A percentile compares a stretch with the other conserved stretches of the same genome.
phyloP scores from a whole-genome alignment of 2,329 filamentous ascomycete species.

The Trichophyton benhamiae region DNA sequence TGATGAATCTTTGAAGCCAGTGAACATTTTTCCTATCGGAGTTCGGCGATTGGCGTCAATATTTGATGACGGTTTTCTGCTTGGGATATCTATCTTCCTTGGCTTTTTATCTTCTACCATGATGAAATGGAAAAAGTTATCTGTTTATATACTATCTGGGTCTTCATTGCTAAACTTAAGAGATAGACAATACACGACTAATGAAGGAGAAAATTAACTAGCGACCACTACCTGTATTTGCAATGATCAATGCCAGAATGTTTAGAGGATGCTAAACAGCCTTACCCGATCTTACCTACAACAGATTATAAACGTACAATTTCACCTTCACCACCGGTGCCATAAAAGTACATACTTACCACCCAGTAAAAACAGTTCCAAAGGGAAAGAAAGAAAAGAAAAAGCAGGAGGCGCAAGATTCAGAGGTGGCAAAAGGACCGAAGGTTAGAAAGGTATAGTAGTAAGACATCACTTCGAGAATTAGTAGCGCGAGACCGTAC shows the following conservation, averaged over 20 bases:
- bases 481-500: background rate
- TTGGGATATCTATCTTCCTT: background rate
- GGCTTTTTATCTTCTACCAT: background rate
- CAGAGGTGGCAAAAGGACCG: constrained; percentile 5
- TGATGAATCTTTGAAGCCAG: background rate
- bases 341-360: constrained; percentile 36
- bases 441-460: background rate
- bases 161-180: background rate
- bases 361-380: constrained; percentile 16
- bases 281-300: constrained; percentile 37
- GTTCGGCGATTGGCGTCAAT: background rate
- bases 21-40: background rate
- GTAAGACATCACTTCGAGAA: constrained; percentile 4
- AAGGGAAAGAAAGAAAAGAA: constrained; percentile 22
- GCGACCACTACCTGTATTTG: background rate
- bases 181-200: background rate
- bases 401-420: constrained; percentile 14
- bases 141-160: background rate
- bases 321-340: constrained; percentile 1
- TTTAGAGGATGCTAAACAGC: constrained; percentile 17
- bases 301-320: background rate
- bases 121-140: background rate
- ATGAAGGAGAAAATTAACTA: background rate
- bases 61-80: background rate
- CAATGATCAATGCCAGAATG: constrained; percentile 14